Base-by-base conservation (phyloP, 176 grass and related monocot genomes). In the Oryza rufipogon region DNA sequence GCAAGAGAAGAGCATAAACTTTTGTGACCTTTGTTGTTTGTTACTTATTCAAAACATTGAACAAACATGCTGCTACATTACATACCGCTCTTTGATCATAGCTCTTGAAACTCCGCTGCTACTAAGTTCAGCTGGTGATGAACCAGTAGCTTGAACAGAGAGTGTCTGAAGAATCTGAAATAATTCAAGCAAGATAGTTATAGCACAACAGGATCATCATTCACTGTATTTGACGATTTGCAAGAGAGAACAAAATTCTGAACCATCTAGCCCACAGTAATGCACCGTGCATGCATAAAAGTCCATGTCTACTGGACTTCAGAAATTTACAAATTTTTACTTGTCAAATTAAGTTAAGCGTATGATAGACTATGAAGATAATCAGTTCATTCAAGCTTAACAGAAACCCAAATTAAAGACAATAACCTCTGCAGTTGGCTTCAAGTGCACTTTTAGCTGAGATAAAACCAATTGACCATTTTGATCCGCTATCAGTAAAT, bases 81-180 rank as follows among this genome's bases (percentile, higher is more conserved):
- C 58, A 25, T 42, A 95, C 93, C 90, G 67, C 38, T 95, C 93
- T 84, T 95, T 95, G 70, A 95, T 81, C 49, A 64, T 82, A 46
- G 93, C 74, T 84, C 87, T 90, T 79, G 89, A 95, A 84, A 92
- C 83, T 84, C 91, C 93, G 52, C 74, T 98, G 52, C 33, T 91
- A 66, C 70, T 87, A 92, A 72, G 76, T 32, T 95, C 91, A 19
- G 71, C 73, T 81, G 66, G 82, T 56, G 91, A 86, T 54, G 82
- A 83, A 80, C 89, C 84, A 12, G 25, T 44, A 78, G 71, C 87
- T 89, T 91, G 85, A 84, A 91, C 68, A 6, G 91, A 87, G 75
- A 94, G 91, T 52, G 81, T 94, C 69, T 99, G 87, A 74, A 94
- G 66, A 88, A 95, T 92, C 93, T 99, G 78, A 67, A 78, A 73